Evolutionary conservation across 352 stramenopile genomes (phyloP), one percentile per base, ranked within the genome.

Genomic region (Saprolegnia parasitica): DNA sequence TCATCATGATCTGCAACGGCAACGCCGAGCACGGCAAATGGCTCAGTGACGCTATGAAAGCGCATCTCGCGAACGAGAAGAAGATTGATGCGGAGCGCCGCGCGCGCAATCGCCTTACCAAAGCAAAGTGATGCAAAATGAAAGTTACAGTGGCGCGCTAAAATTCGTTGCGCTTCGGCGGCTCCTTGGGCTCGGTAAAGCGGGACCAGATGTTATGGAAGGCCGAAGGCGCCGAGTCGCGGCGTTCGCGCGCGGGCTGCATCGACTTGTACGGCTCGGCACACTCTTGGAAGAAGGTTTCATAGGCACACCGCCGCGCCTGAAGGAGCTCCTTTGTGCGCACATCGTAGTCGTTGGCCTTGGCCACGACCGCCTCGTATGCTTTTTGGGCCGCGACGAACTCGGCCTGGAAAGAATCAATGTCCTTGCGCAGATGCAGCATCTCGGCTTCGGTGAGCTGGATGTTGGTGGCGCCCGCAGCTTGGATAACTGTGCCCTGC

Each of bases 361-460:
- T 81, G 1, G 67, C 75, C 5, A 84, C 71, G 23, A 89, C 87
- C 11, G 89, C 83, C 68, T 94, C 87, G 23, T 90, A 95, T 0
- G 80, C 80, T 73, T 92, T 90, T 56, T 88, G 89, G 29, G 87
- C 87, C 20, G 81, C 81, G 13, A 81, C 71, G 56, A 84, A 95
- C 68, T 95, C 86, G 65, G 90, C 90, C 65, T 95, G 83, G 45
- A 94, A 73, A 3, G 65, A 73, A 21, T 90, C 84, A 23, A 95
- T 74, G 52, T 93, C 84, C 37, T 89, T 77, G 52, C 94, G 93
- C 65, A 91, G 91, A 0, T 72, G 73, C 50, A 87, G 77, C 8
- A 95, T 79, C 57, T 92, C 82, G 29, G 81, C 79, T 73, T 95
- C 87, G 26, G 77, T 87, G 57, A 83, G 72, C 63, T 92, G 81